Evolutionary conservation across 331 rosid genomes (phyloP).

Genomic region (Rosa hybrid): DNA sequence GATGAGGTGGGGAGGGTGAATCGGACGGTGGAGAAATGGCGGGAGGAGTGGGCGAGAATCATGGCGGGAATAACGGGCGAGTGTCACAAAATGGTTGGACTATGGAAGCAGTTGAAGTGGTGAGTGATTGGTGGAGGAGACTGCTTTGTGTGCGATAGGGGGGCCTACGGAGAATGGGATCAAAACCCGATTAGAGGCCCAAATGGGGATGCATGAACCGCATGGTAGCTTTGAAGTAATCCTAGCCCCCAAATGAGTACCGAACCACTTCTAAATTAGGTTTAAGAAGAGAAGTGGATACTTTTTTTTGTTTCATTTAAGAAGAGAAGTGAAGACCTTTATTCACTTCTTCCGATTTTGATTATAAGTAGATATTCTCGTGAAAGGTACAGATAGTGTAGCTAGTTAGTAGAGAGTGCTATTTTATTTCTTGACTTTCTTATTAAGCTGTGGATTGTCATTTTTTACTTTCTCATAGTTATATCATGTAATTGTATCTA

Average conservation of each 20-base stretch:
- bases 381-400: no score
- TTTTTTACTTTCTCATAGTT: no score
- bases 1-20: constrained; percentile 22
- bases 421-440: no score
- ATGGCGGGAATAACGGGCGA: constrained; percentile 21
- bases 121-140: background rate
- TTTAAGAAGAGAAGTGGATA: no score
- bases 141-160: background rate
- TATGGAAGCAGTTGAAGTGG: background rate
- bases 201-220: background rate
- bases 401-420: no score
- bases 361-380: no score
- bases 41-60: constrained; percentile 39
- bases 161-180: background rate
- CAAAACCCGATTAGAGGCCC: background rate
- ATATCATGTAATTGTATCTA: no score
- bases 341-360: no score
- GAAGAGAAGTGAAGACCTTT: no score
- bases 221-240: background rate
- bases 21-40: constrained; percentile 47
- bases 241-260: background rate
- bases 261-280: no score
- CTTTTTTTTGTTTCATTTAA: no score
- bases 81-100: background rate
- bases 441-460: no score